These are phyloP conservation scores for Boletus coccyginus DNA, from an alignment of 768 basidiomycete genomes.

Conservation along the genomic window DNA sequence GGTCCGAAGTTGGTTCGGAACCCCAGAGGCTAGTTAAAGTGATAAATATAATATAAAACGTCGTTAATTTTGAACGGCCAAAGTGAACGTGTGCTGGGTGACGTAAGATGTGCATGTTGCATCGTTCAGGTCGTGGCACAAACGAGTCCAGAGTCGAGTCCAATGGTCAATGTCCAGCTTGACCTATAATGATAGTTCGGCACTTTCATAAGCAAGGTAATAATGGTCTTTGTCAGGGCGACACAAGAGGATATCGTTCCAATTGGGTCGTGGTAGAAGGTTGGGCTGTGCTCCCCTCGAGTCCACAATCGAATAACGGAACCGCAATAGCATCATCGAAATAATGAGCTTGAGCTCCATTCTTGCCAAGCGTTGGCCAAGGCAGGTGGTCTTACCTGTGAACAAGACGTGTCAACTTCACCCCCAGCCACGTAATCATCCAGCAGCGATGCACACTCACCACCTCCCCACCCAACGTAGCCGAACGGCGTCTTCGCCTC, in stretches of 20 bases:
- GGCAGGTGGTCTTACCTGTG: conserved; percentile 65
- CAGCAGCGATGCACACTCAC: conserved; percentile 41
- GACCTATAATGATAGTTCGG: conserved; percentile 20
- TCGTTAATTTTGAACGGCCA: not conserved
- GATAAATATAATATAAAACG: conserved; percentile 23
- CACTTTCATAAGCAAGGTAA: conserved; percentile 45
- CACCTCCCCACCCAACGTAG: conserved; percentile 80
- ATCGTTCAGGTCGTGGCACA: conserved; percentile 2
- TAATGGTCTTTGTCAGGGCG: conserved; percentile 56
- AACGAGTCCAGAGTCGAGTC: conserved; percentile 13
- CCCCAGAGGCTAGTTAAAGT: conserved; percentile 12
- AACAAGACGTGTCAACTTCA: conserved; percentile 7
- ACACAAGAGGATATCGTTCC: conserved; percentile 75
- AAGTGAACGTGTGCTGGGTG: conserved; percentile 10
- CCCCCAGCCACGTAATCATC: conserved; percentile 17
- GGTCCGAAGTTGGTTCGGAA: conserved; percentile 17
- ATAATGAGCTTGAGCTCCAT: conserved; percentile 70
- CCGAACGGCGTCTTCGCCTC: conserved; percentile 51
- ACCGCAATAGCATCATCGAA: conserved; percentile 65
- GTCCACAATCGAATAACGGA: conserved; percentile 59
- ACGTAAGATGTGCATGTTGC: conserved; percentile 10
- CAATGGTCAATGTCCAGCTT: conserved; percentile 25
- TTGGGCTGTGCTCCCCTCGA: conserved; percentile 42
- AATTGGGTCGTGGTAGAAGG: conserved; percentile 60
- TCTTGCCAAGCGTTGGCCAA: conserved; percentile 73